phyloP scores from a whole-genome alignment of 2,329 filamentous ascomycete species.

The Colletotrichum acutatum region DNA sequence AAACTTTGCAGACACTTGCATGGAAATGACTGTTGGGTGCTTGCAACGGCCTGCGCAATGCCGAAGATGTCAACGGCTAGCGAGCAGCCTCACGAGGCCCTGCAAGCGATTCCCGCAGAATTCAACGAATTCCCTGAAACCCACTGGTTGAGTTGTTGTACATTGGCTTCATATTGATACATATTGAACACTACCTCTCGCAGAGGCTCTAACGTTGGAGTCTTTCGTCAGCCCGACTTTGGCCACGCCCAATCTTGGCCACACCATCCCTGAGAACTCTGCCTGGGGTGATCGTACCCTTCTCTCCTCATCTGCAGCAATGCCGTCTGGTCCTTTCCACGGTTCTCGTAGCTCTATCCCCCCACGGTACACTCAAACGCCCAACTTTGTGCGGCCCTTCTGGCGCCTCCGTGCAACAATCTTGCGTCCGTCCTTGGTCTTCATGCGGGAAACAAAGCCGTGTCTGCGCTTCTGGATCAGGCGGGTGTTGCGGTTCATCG shows the following conservation, averaged over 20 bases:
- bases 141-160: conserved; percentile 10
- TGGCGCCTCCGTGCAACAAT: conserved; percentile 61
- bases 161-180: conserved; percentile 33
- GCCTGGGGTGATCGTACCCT: too few species aligned
- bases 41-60: too few species aligned
- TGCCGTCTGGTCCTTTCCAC: neutral
- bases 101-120: neutral
- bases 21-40: neutral
- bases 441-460: conserved; percentile 64
- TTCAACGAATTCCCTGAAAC: neutral
- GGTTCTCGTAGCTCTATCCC: neutral
- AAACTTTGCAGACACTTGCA: neutral
- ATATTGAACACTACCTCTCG: conserved; percentile 14
- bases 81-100: neutral
- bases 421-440: conserved; percentile 62
- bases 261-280: neutral
- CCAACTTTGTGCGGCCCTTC: conserved; percentile 62
- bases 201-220: neutral
- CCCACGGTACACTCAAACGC: neutral
- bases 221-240: neutral
- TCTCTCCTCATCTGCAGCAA: too few species aligned
- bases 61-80: neutral
- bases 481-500: conserved; percentile 64
- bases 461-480: conserved; percentile 69
- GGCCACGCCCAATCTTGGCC: neutral